Base-by-base conservation (phyloP, 768 basidiomycete species). In the Amanita jacksonii region DNA sequence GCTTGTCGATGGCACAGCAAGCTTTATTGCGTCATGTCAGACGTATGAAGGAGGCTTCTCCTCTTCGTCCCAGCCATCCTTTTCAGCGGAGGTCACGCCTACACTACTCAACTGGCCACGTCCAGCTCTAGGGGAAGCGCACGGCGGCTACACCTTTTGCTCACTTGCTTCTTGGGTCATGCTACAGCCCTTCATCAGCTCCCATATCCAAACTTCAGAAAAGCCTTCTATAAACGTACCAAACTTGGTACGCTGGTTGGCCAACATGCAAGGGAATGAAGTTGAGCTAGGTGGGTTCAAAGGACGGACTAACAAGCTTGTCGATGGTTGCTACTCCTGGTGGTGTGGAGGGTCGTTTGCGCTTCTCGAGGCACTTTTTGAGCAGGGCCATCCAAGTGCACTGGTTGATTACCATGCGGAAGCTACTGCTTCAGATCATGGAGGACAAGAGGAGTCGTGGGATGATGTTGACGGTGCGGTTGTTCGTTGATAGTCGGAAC, bases 321-420 rank as follows among this genome's bases (percentile, higher is more conserved):
- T 99, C 0, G 96, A 99, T 54, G 96, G 94, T 3, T 99, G 96
- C 62, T 99, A 99, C 62, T 82, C 85, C n/a, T 99, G 96, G 96
- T 99, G 94, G 96, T 87, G 90, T 18, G 96, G 89, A 1, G 93
- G 93, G 0, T 73, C 84, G 12, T 88, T 96, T 57, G 70, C 75
- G 0, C 64, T 97, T 6, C 63, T 96, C 0, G 86, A 87, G 46
- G 77, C 75, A 20, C 54, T 79, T 0, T 69, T 70, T 9, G 59
- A 70, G 43, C 69, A 54, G 13, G 59, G 63, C 8, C 62, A 56
- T 36, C 56, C 62, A 20, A 59, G 59, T 6, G 56, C 56, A 20
- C 59, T 57, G n/a, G 51, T 50, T 8, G 58, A 10, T 45, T 51
- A 37, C 13, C 25, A 8, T 6, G 8, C 23, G 12, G 24, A 31